Conservation (phyloP, 257 asterid species). For the Solanum chiquidenum region DNA sequence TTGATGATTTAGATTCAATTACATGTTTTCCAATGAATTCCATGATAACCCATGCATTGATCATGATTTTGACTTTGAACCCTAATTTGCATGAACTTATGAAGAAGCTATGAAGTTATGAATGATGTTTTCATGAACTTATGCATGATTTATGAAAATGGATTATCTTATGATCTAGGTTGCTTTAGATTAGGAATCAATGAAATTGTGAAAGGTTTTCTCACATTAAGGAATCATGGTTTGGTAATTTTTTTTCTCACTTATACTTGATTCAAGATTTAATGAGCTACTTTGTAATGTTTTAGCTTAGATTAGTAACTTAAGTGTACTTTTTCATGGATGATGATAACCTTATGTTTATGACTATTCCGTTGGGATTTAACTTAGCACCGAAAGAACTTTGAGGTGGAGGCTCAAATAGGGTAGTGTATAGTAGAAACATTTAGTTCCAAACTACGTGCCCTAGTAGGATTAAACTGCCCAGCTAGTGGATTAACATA, state of each 20-base stretch:
- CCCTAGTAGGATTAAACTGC: neutral
- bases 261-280: no score
- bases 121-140: neutral
- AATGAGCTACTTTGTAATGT: no score
- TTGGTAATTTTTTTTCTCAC: no score
- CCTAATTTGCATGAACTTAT: neutral
- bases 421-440: no score
- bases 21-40: neutral
- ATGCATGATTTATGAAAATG: neutral
- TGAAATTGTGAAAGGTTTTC: neutral
- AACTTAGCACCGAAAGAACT: no score
- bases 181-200: neutral
- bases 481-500: neutral
- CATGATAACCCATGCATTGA: neutral
- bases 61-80: neutral
- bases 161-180: neutral
- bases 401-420: no score
- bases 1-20: no score
- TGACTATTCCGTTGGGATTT: no score
- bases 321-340: no score
- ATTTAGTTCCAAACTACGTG: neutral
- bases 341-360: no score
- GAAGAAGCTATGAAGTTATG: neutral
- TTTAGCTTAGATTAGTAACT: no score
- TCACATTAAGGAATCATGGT: no score